These are phyloP conservation scores for Obelidium mucronatum DNA, from an alignment of 192 early-diverging fungal species.

Conservation along the genomic window DNA sequence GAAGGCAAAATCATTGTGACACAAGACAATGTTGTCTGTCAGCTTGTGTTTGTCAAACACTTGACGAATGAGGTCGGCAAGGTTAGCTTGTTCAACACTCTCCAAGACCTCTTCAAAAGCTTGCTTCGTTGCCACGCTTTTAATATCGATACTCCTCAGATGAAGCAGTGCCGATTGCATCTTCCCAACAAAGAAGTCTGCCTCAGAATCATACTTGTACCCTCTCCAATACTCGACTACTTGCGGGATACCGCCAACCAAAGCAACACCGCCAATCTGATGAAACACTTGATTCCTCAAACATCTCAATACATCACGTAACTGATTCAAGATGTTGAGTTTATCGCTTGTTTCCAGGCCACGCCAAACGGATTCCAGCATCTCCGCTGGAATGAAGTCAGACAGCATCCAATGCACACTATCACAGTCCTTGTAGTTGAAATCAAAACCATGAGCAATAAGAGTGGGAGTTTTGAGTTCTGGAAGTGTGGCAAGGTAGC, in stretches of 20 bases:
- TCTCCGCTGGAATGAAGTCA: slow-evolving; percentile 20
- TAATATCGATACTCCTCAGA: not conserved
- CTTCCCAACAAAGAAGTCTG: not conserved
- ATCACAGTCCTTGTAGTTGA: not conserved
- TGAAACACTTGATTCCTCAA: slow-evolving; percentile 2
- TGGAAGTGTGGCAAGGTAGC: not conserved
- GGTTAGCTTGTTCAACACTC: not conserved
- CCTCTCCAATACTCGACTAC: slow-evolving; percentile 5
- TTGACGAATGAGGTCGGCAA: not conserved
- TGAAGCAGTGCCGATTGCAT: not conserved
- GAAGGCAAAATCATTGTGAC: slow-evolving; percentile 36
- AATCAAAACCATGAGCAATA: slow-evolving; percentile 8
- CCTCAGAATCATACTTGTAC: not conserved
- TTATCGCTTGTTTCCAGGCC: slow-evolving; percentile 1
- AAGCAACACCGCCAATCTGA: not conserved
- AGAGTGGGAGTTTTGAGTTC: not conserved
- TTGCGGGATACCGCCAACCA: not conserved
- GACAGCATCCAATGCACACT: slow-evolving; percentile 34
- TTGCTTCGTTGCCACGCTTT: not conserved
- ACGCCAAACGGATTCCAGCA: slow-evolving; percentile 38
- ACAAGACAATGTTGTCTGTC: slow-evolving; percentile 5
- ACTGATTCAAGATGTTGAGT: not conserved
- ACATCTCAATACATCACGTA: not conserved
- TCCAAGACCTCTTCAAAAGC: not conserved
- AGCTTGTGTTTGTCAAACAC: not conserved